phyloP scores from a whole-genome alignment of 345 rosid genomes.

The Heritiera fomes region DNA sequence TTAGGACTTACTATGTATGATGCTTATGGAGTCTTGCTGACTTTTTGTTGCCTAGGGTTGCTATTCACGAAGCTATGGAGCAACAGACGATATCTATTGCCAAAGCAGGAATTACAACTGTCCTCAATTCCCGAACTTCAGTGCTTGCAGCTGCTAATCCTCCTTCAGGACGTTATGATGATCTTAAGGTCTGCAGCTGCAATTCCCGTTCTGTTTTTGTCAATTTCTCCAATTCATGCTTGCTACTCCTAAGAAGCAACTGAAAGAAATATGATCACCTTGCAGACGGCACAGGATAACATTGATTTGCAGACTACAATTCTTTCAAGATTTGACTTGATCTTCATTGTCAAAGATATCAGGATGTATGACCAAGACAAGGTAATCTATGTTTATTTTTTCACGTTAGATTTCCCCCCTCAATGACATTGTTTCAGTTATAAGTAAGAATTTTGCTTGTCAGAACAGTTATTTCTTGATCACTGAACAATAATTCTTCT shows the following conservation, averaged over 20 bases:
- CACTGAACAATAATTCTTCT: not conserved
- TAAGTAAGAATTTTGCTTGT: not conserved
- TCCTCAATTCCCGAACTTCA: slow-evolving; percentile 93
- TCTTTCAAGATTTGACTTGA: slow-evolving; percentile 93
- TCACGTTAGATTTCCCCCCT: not conserved
- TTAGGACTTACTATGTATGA: not conserved
- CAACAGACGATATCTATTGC: slow-evolving; percentile 99
- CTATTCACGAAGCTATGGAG: slow-evolving; percentile 99
- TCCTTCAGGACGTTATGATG: slow-evolving; percentile 97
- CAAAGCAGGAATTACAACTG: slow-evolving; percentile 98
- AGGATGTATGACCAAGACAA: slow-evolving; percentile 84
- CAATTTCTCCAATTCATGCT: slow-evolving; percentile 7
- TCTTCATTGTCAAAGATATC: slow-evolving; percentile 91
- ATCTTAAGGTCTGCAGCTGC: slow-evolving; percentile 67
- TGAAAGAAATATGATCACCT: slow-evolving; percentile 21
- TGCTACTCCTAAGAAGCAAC: slow-evolving; percentile 13
- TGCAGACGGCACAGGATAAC: slow-evolving; percentile 91
- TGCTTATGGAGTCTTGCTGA: slow-evolving; percentile 5
- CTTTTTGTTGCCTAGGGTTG: slow-evolving; percentile 57
- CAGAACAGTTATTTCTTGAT: not conserved
- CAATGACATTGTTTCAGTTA: not conserved
- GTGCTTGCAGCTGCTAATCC: slow-evolving; percentile 99
- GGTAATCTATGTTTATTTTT: slow-evolving; percentile 41
- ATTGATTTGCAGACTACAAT: slow-evolving; percentile 95
- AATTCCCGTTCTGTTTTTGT: slow-evolving; percentile 1